Base-by-base conservation (phyloP, 2,329 filamentous ascomycete genomes). In the Mollisia scopiformis region DNA sequence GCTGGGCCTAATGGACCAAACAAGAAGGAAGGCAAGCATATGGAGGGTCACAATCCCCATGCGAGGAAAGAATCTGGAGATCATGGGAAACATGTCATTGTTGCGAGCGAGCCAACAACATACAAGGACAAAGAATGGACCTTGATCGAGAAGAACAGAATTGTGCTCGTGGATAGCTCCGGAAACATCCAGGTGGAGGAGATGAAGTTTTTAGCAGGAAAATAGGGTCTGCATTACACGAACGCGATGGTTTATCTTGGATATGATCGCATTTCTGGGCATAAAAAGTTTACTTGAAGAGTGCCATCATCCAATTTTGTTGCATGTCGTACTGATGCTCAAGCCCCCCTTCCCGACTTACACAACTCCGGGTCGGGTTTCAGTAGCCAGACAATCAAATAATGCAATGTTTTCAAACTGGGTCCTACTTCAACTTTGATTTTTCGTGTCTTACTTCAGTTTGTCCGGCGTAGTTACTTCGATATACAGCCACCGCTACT, bases 71-170 rank as follows among this genome's bases (percentile, higher is more conserved):
- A 74, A 19, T 72, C 72, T 3, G 74, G 76, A 55, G 76, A 78
- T 27, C 77, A 79, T 68, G 82, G 81, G 2, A 77, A 75, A 46
- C 82, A 85, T 71, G 76, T 82, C 35, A 84, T 84, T 64, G 75
- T 84, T 35, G 80, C 82, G 13, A 81, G 78, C 64, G 82, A 85
- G 72, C 82, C 82, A 13, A 82, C 78, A 27, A 84, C 82, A 8
- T 84, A 80, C 64, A 78, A 81, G 65, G 74, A 78, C 52, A 72
- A 74, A 21, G 81, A 84, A 55, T 84, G 82, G 82, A 71, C 78
- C 59, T 65, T 84, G 61, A 80, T 84, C 62, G 74, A 74, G 30
- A 77, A 75, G 66, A 84, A 84, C 65, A 33, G 35, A 11, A 52
- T 59, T 19, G 53, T 67, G n/a, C 52, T 64, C 37, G 61, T 65